Percentiles rank a stretch among this genome's conserved stretches.
Conservation (phyloP, 441 rosid species). For the Brassica hybrid region DNA sequence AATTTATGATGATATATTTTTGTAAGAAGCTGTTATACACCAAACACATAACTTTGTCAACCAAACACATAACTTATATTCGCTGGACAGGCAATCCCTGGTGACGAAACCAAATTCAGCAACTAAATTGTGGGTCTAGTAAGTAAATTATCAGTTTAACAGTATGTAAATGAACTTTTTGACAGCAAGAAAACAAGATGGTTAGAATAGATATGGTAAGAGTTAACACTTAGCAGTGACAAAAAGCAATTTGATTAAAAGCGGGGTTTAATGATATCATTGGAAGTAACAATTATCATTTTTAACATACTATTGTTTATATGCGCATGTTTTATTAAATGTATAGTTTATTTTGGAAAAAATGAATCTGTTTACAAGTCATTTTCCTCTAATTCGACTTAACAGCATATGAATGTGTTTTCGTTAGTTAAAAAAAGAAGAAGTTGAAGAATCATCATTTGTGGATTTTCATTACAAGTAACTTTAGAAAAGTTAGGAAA, state of each 20-base stretch:
- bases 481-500: neutral
- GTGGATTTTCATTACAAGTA: neutral
- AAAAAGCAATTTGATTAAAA: neutral
- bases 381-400: neutral
- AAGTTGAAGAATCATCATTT: neutral
- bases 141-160: neutral
- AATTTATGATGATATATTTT: conserved; percentile 1
- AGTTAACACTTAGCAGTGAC: neutral
- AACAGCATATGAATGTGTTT: neutral
- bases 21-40: conserved; percentile 9
- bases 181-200: neutral
- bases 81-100: conserved; percentile 1
- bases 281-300: neutral
- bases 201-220: neutral
- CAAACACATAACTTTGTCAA: neutral
- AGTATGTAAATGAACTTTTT: neutral
- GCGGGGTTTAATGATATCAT: neutral
- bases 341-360: neutral
- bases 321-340: neutral
- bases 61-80: neutral
- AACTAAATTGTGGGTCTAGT: neutral
- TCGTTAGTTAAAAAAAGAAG: neutral
- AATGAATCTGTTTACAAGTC: neutral
- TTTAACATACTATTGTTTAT: neutral
- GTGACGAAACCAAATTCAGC: neutral